Evolutionary conservation across 495 filamentous ascomycete species (phyloP), one percentile per base, ranked within the genome.

Genomic region (Daldinia concentrica): DNA sequence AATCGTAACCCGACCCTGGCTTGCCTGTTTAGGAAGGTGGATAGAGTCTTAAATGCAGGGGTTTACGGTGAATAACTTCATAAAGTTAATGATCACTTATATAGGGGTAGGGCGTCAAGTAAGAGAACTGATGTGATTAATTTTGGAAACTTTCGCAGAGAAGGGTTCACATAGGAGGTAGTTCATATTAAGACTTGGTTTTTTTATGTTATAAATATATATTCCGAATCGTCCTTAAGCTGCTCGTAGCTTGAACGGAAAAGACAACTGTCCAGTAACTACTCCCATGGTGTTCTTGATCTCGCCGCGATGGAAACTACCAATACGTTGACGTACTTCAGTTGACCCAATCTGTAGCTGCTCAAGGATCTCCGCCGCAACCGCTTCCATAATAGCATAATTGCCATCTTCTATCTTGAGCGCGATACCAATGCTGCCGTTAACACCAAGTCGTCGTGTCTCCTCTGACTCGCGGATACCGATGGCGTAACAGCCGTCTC

Each of bases 371-470:
- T 82, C 82, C 19, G 63, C 52, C 11, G 81, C 77, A 0, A 78
- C 80, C 5, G 78, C 68, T 51, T 81, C 80, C 22, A 81, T 73
- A 22, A 77, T 71, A 2, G n/a, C 58, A 12, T 77, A 71, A 66
- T 78, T 81, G 0, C 82, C 79, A 68, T 82, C 82, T 55, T 82
- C 81, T 30, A 82, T 75, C 57, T 83, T 82, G 29, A 83, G 76
- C 0, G 82, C 75, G 58, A 82, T 78, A 0, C 80, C 82, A 52
- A 82, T 65, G 1, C 66, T 74, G 9, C 79, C 78, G 7, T 74
- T 34, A 0, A 70, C 76, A 5, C 82, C 80, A 7, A 80, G 60
- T 34, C 34, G 50, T 7, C 55, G 70, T 7, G 80, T 82, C 8
- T 74, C 41, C 27, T 75, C 72, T n/a, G 78, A 79, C 37, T 66